A percentile compares a stretch with the other conserved stretches of the same genome.
Evolutionary conservation across 208 protist genomes (phyloP).

Genomic region (Leishmania gerbilli): DNA sequence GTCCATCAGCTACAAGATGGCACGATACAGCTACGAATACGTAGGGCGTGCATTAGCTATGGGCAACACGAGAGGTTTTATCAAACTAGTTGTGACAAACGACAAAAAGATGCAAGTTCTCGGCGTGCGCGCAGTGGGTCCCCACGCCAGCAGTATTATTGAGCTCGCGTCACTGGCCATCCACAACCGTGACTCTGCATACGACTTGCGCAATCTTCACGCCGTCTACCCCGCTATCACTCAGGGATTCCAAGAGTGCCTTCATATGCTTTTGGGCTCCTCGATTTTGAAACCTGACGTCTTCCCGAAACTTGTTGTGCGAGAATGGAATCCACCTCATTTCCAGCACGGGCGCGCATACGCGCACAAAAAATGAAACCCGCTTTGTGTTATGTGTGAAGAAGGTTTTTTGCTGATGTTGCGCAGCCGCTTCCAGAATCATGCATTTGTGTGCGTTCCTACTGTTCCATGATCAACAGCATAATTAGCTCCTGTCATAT

Average conservation of each 20-base stretch:
- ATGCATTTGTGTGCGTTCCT: background rate
- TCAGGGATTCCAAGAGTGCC: constrained; percentile 90
- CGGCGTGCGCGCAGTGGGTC: constrained; percentile 85
- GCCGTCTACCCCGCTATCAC: constrained; percentile 84
- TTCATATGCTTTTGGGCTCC: constrained; percentile 86
- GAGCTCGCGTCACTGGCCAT: constrained; percentile 90
- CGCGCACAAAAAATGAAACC: constrained; percentile 2
- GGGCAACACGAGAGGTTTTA: constrained; percentile 89
- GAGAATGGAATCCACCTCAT: constrained; percentile 77
- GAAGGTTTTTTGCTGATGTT: background rate
- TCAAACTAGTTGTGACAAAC: constrained; percentile 91
- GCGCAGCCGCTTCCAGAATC: background rate
- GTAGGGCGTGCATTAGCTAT: constrained; percentile 83
- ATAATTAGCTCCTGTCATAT: background rate
- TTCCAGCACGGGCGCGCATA: constrained; percentile 76
- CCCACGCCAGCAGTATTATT: constrained; percentile 89
- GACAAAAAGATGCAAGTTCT: constrained; percentile 90
- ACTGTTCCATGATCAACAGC: background rate
- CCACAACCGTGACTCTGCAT: constrained; percentile 79
- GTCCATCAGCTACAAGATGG: constrained; percentile 87
- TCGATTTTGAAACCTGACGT: constrained; percentile 90
- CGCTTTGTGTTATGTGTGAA: background rate
- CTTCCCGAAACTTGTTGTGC: constrained; percentile 73
- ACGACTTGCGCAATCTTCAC: constrained; percentile 74
- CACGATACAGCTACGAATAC: constrained; percentile 89